Conservation (phyloP, 768 basidiomycete species). For the Serendipita indica region DNA sequence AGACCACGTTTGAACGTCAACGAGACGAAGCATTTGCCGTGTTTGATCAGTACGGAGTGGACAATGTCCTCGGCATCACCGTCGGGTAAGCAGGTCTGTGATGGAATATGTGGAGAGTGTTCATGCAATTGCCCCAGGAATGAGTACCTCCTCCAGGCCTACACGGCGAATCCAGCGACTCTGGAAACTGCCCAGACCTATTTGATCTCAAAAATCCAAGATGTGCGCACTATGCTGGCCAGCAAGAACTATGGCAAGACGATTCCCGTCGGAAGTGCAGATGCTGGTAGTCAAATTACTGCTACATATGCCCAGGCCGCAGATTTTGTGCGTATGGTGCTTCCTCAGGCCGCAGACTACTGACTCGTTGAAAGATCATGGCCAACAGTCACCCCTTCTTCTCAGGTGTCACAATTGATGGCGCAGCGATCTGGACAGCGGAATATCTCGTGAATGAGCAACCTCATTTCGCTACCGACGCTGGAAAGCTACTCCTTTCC, state of each 20-base stretch:
- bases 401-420: slow-evolving; percentile 52
- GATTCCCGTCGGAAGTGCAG: slow-evolving; percentile 62
- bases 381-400: slow-evolving; percentile 28
- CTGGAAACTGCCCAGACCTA: background rate
- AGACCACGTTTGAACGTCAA: slow-evolving; percentile 60
- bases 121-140: too few relatives aligned
- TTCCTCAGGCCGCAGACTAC: background rate
- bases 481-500: slow-evolving; percentile 2
- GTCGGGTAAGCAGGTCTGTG: too few relatives aligned
- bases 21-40: slow-evolving; percentile 46
- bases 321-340: slow-evolving; percentile 32
- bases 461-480: background rate
- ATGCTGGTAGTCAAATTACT: slow-evolving; percentile 79
- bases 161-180: slow-evolving; percentile 11
- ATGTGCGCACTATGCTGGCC: slow-evolving; percentile 23
- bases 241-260: slow-evolving; percentile 35
- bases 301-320: slow-evolving; percentile 40
- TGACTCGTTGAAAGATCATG: background rate
- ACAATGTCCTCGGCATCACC: slow-evolving; percentile 58
- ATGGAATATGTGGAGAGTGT: too few relatives aligned
- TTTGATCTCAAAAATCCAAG: slow-evolving; percentile 45
- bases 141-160: slow-evolving; percentile 70
- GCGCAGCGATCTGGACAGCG: slow-evolving; percentile 47
- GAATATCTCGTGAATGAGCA: slow-evolving; percentile 1
- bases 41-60: slow-evolving; percentile 60